Base-by-base conservation (phyloP, 805 yeast species). In the Phaffomyces thermotolerans region DNA sequence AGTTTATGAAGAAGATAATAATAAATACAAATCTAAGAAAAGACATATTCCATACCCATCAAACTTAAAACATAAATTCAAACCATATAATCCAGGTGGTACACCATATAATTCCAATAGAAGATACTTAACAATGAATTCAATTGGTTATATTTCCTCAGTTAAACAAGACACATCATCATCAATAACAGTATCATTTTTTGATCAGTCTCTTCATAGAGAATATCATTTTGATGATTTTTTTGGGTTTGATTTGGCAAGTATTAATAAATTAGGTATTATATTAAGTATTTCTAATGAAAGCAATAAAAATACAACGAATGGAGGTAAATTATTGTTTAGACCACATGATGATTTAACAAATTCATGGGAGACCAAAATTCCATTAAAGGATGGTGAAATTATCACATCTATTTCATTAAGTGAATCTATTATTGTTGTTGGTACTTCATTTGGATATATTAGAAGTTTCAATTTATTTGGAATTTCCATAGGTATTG, bases 191-290 rank as follows among this genome's bases (percentile, higher is more conserved):
- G 87, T 90, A 2, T 77, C 87, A 13, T 91, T 93, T 57, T 88
- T 87, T 56, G 97, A 91, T 59, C 70, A 83, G 42, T 78, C 87
- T 0, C 56, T 72, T 12, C 83, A 81, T 57, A 76, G 80, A 45
- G 96, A 88, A 54, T 87, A 87, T 55, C 91, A 88, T 63, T 90
- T 91, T 64, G 81, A 80, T 39, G 98, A 91, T 62, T 62, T 76
- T 37, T 71, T 73, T 47, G 73, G 76, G 13, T 87, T 72, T 62
- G 95, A 88, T 58, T 63, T 87, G 41, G 91, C 95, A 24, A 76
- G 84, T 1, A 69, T 91, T 55, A 81, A 81, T 41, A 74, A 72
- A 15, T 71, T 69, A 2, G 96, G 93, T 2, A 63, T 83, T 2
- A 57, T 87, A 5, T 72, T 87, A 43, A 95, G 79, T 1, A 66